Evolutionary conservation across 257 asterid species (phyloP), one percentile per base, ranked within the genome.

Genomic region (Datura wrightii): DNA sequence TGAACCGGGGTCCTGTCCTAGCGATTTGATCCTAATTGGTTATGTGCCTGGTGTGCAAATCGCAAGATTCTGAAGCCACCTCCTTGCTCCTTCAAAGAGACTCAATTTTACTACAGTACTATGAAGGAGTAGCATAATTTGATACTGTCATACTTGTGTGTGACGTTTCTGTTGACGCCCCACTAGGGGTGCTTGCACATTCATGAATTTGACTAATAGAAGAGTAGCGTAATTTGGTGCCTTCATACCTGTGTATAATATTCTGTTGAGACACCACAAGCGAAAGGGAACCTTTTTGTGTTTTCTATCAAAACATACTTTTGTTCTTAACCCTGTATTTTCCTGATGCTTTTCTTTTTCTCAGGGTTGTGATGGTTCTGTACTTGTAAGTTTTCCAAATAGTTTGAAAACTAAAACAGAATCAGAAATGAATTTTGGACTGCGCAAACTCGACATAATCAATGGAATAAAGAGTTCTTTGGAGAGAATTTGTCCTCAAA

Each of bases 351-450:
- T 16, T 56, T 18, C 16, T 18, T 19, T 59, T 9, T 19, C 8
- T 13, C 67, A 60, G 67, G 67, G 67, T 8, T 60, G 67, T 19
- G 67, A 60, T 60, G 67, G 37, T 60, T 60, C 67, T 19, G 67
- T 60, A 60, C 11, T 60, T 24, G 11, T 60, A 19, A 60, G 67
- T 8, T 60, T 7, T 60, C 9, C 67, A 60, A 19, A 60, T 19
- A 36, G 67, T 19, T n/a, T 24, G 5, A 3, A n/a, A 1, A 60
- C 37, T 8, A 37, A 60, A 8, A 24, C 36, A 19, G 67, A n/a
- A 31, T 60, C 67, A 60, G 67, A 60, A 4, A 8, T 19, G 67
- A 60, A 60, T 15, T 60, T 60, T 60, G 67, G 67, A 60, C 2
- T 60, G 34, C 15, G 67, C 67, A 60, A 60, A 60, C 67, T 60